These are phyloP conservation scores for Eucalyptus victrix DNA, from an alignment of 345 rosid species.

Conservation along the genomic window DNA sequence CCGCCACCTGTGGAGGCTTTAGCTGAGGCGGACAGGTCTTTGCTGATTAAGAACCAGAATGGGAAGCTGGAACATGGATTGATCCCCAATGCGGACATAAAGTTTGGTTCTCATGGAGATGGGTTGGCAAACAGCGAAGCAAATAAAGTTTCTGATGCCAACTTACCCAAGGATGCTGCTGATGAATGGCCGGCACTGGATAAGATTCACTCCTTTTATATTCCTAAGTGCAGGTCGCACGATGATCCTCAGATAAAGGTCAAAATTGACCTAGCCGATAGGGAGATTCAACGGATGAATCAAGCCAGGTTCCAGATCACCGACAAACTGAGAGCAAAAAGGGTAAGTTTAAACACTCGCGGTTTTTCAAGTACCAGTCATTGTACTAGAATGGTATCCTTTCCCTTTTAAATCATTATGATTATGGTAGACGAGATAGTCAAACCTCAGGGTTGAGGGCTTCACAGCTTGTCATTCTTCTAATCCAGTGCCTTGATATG, in stretches of 20 bases:
- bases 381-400: neutral
- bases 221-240: slow-evolving; percentile 33
- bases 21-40: slow-evolving; percentile 12
- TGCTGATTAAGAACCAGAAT: slow-evolving; percentile 22
- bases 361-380: neutral
- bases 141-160: slow-evolving; percentile 20
- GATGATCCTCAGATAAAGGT: slow-evolving; percentile 57
- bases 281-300: slow-evolving; percentile 37
- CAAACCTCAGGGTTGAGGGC: neutral
- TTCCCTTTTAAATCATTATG: neutral
- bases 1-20: slow-evolving; percentile 38
- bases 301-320: slow-evolving; percentile 19
- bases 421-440: neutral
- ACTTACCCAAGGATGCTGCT: slow-evolving; percentile 46
- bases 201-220: slow-evolving; percentile 55
- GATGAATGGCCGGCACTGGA: slow-evolving; percentile 79
- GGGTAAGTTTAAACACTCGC: slow-evolving; percentile 23
- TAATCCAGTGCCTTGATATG: neutral
- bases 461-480: neutral
- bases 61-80: slow-evolving; percentile 34
- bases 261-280: slow-evolving; percentile 54
- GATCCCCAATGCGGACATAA: slow-evolving; percentile 17
- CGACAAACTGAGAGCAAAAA: slow-evolving; percentile 41
- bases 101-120: slow-evolving; percentile 51
- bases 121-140: slow-evolving; percentile 29